Evolutionary conservation across 225 moss, liverwort and hornwort species (phyloP), one percentile per base, ranked within the genome.

Genomic region (Asterella californica): DNA sequence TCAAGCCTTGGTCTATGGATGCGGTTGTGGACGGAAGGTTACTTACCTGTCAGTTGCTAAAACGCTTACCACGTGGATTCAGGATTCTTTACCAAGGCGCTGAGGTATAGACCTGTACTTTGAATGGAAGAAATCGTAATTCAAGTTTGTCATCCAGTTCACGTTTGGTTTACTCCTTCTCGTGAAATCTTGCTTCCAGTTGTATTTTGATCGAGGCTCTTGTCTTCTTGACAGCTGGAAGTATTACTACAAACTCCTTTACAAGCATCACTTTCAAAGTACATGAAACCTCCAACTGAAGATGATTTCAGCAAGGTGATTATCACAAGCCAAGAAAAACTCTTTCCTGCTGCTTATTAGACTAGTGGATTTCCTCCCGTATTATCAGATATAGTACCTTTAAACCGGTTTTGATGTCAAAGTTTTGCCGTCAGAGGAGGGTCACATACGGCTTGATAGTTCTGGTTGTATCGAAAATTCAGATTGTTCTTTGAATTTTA

Each of bases 61-160:
- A 83, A 25, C 83, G 86, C 33, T 77, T 86, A 64, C 86, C 86
- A 52, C 86, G 86, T 42, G 86, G 86, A 1, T 83, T 80, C 68
- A 72, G 78, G 29, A 83, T 83, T 18, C 72, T 83, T 47, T 86
- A 76, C 53, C 83, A 83, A 74, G 86, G 86, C n/a, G 46, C 74
- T 27, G 86, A 86, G 83, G 86, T 86, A 81, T 49, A 27, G 53
- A 53, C 42, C 9, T 70, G 38, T 21, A 70, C 8, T 7, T 42
- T 19, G 42, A 45, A 9, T 24, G 8, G 70, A 34, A 38, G 12
- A n/a, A 5, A 27, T 71, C 47, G 25, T 71, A 27, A 32, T 67
- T 36, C 34, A 19, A 67, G 4, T 17, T 67, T 36, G 36, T 1
- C 36, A 36, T 34, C 4, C 67, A 67, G 21, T n/a, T n/a, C 64